Percentiles rank a stretch among this genome's conserved stretches.
Conservation (phyloP, 2,329 filamentous ascomycete genomes). For the Cytospora mali region DNA sequence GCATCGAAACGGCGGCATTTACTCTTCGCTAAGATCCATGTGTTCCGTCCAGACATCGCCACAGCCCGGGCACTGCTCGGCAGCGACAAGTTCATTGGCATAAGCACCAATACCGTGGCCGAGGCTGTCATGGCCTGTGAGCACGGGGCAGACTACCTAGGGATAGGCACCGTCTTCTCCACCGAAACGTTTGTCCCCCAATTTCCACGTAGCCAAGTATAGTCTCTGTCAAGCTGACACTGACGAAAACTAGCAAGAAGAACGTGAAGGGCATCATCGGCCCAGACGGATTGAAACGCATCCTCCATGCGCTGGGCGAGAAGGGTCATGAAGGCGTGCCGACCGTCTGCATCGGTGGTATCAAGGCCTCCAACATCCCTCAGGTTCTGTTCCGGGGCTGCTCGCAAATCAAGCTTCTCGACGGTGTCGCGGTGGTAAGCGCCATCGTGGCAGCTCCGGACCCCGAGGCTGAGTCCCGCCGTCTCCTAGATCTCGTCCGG, state of each 20-base stretch:
- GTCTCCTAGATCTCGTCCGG: slow-evolving; percentile 61
- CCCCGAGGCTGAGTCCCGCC: slow-evolving; percentile 63
- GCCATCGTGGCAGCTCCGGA: slow-evolving; percentile 77
- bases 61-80: slow-evolving; percentile 75
- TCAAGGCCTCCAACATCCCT: slow-evolving; percentile 76
- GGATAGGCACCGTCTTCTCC: slow-evolving; percentile 86
- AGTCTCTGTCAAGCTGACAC: not conserved
- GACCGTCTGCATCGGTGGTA: slow-evolving; percentile 85
- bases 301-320: slow-evolving; percentile 62
- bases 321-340: slow-evolving; percentile 50
- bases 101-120: slow-evolving; percentile 74
- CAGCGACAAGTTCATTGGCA: slow-evolving; percentile 78
- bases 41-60: slow-evolving; percentile 50
- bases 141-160: slow-evolving; percentile 85
- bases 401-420: slow-evolving; percentile 59
- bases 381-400: slow-evolving; percentile 72
- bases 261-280: slow-evolving; percentile 85
- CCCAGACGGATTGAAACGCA: slow-evolving; percentile 67
- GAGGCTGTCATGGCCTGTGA: slow-evolving; percentile 74
- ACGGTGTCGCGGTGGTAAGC: slow-evolving; percentile 87
- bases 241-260: slow-evolving; percentile 62
- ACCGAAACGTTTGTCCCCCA: slow-evolving; percentile 73
- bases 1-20: not conserved
- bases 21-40: not conserved
- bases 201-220: not conserved